These are phyloP conservation scores for Mariannaea elegans DNA, from an alignment of 2,329 filamentous ascomycete species.

Conservation along the genomic window DNA sequence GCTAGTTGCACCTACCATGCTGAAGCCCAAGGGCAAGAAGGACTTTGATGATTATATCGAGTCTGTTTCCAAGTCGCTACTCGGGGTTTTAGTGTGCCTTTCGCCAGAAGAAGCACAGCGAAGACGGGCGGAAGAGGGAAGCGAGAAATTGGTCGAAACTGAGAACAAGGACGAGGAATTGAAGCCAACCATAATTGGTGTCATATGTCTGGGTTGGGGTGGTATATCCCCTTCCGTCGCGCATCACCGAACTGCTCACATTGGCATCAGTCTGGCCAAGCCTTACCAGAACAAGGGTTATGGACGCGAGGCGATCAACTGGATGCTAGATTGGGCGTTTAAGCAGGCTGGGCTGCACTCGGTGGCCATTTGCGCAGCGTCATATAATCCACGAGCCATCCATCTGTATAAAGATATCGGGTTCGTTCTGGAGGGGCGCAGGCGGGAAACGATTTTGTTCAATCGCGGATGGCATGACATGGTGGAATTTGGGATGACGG, in stretches of 20 bases:
- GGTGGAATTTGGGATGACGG: conserved; percentile 49
- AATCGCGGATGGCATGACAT: conserved; percentile 52
- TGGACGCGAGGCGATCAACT: conserved; percentile 56
- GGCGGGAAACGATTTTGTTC: conserved; percentile 52
- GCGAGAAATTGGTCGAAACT: too few species aligned
- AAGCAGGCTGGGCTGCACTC: conserved; percentile 52
- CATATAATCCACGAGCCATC: conserved; percentile 53
- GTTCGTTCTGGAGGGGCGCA: conserved; percentile 53
- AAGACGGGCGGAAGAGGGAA: background rate
- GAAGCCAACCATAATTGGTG: conserved; percentile 20
- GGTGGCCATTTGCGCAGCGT: conserved; percentile 50
- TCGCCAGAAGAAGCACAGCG: conserved; percentile 7
- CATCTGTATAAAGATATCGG: conserved; percentile 55
- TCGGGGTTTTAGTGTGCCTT: conserved; percentile 24
- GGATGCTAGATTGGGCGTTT: conserved; percentile 58
- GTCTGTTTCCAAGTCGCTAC: conserved; percentile 17
- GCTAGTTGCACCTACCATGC: conserved; percentile 9
- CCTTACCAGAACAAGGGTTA: conserved; percentile 52
- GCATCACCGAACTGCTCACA: conserved; percentile 29
- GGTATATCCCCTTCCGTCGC: conserved; percentile 1
- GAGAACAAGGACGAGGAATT: background rate
- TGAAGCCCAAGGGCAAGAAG: conserved; percentile 18
- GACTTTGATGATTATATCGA: conserved; percentile 15
- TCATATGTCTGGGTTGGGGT: conserved; percentile 27
- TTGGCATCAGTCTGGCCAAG: conserved; percentile 49